Evolutionary conservation across 306 rosid species (phyloP).

Genomic region (Malus domestica): ASM211411v1 NC_041798.1:21667501-21668000

Average conservation of each 20-base stretch:
- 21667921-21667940: conserved; percentile 15
- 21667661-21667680: no score
- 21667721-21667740: conserved; percentile 8
- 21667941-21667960: conserved; percentile 31
- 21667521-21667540: no score
- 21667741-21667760: conserved; percentile 17
- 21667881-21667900: neutral
- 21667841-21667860: neutral
- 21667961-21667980: conserved; percentile 23
- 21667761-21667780: conserved; percentile 7
- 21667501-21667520: neutral
- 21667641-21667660: no score
- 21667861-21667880: conserved; percentile 1
- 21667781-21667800: conserved; percentile 16
- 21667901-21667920: neutral
- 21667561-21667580: no score
- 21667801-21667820: conserved; percentile 16
- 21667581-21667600: no score
- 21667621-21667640: no score
- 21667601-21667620: no score
- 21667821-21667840: neutral
- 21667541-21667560: no score
- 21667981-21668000: conserved; percentile 7
- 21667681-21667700: conserved; percentile 3
- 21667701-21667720: conserved; percentile 21